These are phyloP conservation scores for Xylaria hypoxylon DNA, from an alignment of 2,329 filamentous ascomycete species.

Conservation along the genomic window DNA sequence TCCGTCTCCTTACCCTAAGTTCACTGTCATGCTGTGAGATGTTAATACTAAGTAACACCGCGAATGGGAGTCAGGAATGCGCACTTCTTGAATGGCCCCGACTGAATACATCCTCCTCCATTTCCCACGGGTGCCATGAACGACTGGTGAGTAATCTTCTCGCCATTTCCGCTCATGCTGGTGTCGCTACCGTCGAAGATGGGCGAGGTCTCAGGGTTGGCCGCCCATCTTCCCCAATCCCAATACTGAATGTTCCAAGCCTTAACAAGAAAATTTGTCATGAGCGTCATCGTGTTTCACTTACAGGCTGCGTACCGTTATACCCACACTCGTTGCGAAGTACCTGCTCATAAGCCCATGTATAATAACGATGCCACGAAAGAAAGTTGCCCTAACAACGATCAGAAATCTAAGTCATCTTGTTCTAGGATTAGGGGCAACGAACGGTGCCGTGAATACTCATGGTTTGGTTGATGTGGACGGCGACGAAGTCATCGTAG, in stretches of 20 bases:
- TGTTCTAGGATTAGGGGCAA: background rate
- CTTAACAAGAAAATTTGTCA: background rate
- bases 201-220: conserved; percentile 56
- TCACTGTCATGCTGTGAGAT: conserved; percentile 51
- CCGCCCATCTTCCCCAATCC: conserved; percentile 58
- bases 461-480: conserved; percentile 49
- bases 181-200: conserved; percentile 61
- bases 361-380: conserved; percentile 48
- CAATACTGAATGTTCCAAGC: conserved; percentile 48
- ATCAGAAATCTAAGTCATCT: conserved; percentile 4
- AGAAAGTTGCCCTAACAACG: conserved; percentile 40
- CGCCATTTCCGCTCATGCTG: conserved; percentile 57
- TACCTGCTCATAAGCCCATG: conserved; percentile 46
- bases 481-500: conserved; percentile 52
- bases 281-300: background rate
- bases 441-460: conserved; percentile 46
- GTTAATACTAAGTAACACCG: conserved; percentile 3
- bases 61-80: background rate
- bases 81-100: conserved; percentile 63
- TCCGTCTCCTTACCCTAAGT: conserved; percentile 48
- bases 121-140: conserved; percentile 40
- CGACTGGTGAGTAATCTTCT: conserved; percentile 35
- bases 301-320: conserved; percentile 45
- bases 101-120: conserved; percentile 60
- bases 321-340: conserved; percentile 49